Percentiles rank a stretch among this genome's conserved stretches.
Evolutionary conservation across 2,329 filamentous ascomycete genomes (phyloP).

Genomic region (Paramyrothecium sp.): DNA sequence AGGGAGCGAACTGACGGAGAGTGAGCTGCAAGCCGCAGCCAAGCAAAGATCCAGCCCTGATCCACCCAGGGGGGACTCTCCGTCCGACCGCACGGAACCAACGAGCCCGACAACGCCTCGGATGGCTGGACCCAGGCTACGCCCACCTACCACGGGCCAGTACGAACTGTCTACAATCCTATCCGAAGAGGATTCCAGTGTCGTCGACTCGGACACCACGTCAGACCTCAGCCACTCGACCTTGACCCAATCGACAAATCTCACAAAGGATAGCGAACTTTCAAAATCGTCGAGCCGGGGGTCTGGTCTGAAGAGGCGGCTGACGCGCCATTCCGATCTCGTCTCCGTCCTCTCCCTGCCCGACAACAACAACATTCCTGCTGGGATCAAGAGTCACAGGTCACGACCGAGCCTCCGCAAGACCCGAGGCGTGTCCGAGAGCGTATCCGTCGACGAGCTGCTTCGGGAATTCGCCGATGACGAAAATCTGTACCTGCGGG

Average conservation of each 20-base stretch:
- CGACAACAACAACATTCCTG: conserved; percentile 52
- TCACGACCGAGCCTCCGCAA: conserved; percentile 78
- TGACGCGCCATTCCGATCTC: conserved; percentile 90
- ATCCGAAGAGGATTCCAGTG: conserved; percentile 48
- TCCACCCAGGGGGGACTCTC: conserved; percentile 17
- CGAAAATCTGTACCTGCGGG: conserved; percentile 83
- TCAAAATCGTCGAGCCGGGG: conserved; percentile 41
- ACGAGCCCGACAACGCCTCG: conserved; percentile 17
- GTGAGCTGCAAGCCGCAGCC: not conserved
- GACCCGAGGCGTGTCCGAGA: conserved; percentile 63
- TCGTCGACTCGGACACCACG: conserved; percentile 46
- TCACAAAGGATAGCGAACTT: conserved; percentile 45
- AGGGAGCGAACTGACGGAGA: not conserved
- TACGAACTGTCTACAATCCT: conserved; percentile 58
- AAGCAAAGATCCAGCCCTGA: conserved; percentile 9
- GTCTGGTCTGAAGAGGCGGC: conserved; percentile 64
- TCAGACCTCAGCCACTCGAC: conserved; percentile 48
- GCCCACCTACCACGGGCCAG: conserved; percentile 52
- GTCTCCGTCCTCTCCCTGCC: conserved; percentile 87
- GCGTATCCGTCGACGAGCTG: conserved; percentile 71
- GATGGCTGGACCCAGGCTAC: conserved; percentile 31
- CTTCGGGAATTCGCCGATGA: conserved; percentile 79
- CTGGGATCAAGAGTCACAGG: conserved; percentile 66
- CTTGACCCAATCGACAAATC: conserved; percentile 49
- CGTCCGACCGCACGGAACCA: conserved; percentile 13